Evolutionary conservation across 179 eudicot species (phyloP).

Genomic region (Drosera spatulata): DNA sequence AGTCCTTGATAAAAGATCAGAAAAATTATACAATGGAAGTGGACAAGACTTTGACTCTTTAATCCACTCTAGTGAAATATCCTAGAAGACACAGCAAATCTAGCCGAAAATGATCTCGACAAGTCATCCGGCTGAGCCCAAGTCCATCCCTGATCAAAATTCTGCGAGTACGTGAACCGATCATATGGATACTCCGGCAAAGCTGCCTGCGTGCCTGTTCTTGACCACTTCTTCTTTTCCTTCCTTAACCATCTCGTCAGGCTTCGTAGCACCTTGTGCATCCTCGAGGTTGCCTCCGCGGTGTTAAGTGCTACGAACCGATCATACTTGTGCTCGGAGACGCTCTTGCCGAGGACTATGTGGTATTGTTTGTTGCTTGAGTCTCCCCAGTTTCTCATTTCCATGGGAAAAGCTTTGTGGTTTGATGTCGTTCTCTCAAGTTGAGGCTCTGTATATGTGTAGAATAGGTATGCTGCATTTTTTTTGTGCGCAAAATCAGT

Average conservation of each 20-base stretch:
- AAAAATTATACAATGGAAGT: no score
- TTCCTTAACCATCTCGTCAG: conserved; percentile 16
- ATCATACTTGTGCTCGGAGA: conserved; percentile 19
- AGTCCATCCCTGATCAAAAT: conserved; percentile 44
- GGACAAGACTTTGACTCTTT: neutral
- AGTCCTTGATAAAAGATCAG: no score
- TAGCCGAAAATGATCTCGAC: conserved; percentile 47
- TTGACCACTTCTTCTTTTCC: conserved; percentile 12
- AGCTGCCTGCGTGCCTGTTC: neutral
- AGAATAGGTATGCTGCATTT: no score
- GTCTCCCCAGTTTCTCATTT: no score
- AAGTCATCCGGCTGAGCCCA: conserved; percentile 36
- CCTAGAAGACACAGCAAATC: conserved; percentile 51
- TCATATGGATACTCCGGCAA: conserved; percentile 17
- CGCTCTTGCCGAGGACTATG: conserved; percentile 7
- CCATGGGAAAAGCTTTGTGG: no score
- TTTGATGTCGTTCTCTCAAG: no score
- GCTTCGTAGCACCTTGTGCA: conserved; percentile 13
- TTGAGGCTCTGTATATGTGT: no score
- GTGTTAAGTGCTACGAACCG: conserved; percentile 7
- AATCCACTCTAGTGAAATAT: neutral
- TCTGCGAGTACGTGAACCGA: conserved; percentile 37
- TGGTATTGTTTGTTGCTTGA: neutral
- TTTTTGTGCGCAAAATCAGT: no score
- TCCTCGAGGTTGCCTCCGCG: conserved; percentile 3